Evolutionary conservation across 1,284 basidiomycete genomes (phyloP).

Genomic region (Ustilago esculenta): DNA sequence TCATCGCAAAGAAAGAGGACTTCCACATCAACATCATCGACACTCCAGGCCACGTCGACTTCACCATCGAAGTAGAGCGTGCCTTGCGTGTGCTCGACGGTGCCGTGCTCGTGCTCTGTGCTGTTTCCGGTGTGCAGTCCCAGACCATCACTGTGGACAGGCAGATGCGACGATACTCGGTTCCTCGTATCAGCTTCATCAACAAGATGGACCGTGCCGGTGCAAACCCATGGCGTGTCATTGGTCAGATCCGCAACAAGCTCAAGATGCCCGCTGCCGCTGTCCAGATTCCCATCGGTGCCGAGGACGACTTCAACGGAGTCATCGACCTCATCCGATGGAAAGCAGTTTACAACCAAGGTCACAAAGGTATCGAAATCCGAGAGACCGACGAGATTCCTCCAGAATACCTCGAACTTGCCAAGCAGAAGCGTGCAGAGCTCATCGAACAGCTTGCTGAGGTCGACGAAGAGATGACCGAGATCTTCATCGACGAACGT

Average conservation of each 20-base stretch:
- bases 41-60: slow-evolving; percentile 99
- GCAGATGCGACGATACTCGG: slow-evolving; percentile 94
- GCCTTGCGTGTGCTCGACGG: slow-evolving; percentile 96
- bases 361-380: slow-evolving; percentile 86
- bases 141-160: slow-evolving; percentile 99
- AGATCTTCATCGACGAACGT: slow-evolving; percentile 82
- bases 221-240: slow-evolving; percentile 94
- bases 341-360: slow-evolving; percentile 95
- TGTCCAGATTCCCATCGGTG: slow-evolving; percentile 95
- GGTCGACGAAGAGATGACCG: slow-evolving; percentile 92
- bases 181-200: slow-evolving; percentile 94
- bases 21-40: slow-evolving; percentile 99
- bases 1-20: slow-evolving; percentile 72
- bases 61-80: slow-evolving; percentile 98
- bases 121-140: slow-evolving; percentile 94
- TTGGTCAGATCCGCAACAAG: slow-evolving; percentile 90
- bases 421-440: slow-evolving; percentile 72
- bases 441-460: slow-evolving; percentile 95
- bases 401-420: slow-evolving; percentile 71
- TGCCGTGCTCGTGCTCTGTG: slow-evolving; percentile 94
- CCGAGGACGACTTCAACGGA: slow-evolving; percentile 86
- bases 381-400: slow-evolving; percentile 92
- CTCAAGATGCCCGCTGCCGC: slow-evolving; percentile 91
- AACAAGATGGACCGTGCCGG: slow-evolving; percentile 99
- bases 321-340: slow-evolving; percentile 93